Conservation (phyloP, 2,329 filamentous ascomycete genomes). For the Fusarium liriodendri region DNA sequence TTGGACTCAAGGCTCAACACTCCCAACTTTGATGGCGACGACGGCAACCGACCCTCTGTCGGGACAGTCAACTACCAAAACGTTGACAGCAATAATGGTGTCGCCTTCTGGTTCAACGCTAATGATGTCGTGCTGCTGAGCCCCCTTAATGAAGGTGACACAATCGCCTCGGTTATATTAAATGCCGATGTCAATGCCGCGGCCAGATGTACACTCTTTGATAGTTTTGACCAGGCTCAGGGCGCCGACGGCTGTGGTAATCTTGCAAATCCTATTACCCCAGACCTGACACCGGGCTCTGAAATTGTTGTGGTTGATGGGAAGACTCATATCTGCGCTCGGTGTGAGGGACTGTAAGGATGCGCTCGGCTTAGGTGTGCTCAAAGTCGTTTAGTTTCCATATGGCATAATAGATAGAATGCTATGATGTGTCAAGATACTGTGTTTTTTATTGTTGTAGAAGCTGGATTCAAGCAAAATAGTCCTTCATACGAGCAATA, state of each 20-base stretch:
- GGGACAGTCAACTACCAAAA: neutral
- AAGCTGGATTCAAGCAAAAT: neutral
- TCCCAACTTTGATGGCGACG: neutral
- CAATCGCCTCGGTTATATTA: neutral
- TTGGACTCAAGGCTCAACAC: neutral
- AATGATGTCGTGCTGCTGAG: conserved; percentile 4
- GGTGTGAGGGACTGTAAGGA: neutral
- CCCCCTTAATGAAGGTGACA: conserved; percentile 2
- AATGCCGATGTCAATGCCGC: neutral
- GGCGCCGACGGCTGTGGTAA: neutral
- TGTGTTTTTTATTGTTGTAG: neutral
- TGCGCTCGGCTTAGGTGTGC: neutral
- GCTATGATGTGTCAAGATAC: neutral
- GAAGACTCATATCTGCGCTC: neutral
- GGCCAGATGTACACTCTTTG: neutral
- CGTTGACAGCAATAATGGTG: neutral
- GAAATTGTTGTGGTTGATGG: neutral
- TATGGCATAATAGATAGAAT: neutral
- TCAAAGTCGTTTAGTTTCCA: neutral
- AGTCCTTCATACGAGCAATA: neutral
- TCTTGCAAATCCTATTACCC: conserved; percentile 2
- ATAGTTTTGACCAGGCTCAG: neutral
- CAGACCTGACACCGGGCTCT: neutral
- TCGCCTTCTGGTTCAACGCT: neutral
- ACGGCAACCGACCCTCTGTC: neutral